Conservation (phyloP, 2,329 filamentous ascomycete species). For the Fusarium marasasianum region DNA sequence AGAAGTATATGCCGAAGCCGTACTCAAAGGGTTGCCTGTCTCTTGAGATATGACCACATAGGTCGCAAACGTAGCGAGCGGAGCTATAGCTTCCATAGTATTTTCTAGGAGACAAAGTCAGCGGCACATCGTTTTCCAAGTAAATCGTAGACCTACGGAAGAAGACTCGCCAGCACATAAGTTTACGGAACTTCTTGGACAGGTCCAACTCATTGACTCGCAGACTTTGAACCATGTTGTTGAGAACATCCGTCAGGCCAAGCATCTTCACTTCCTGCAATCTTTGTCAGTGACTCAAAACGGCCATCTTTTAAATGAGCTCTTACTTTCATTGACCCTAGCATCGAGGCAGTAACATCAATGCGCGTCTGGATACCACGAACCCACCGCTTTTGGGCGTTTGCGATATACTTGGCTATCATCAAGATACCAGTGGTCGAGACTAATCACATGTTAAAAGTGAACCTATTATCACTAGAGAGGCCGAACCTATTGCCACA, state of each 20-base stretch:
- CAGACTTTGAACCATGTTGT: conserved; percentile 9
- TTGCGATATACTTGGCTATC: conserved; percentile 16
- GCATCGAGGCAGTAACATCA: conserved; percentile 19
- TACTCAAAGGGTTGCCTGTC: conserved; percentile 10
- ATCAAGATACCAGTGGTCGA: conserved; percentile 5
- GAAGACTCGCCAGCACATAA: conserved; percentile 1
- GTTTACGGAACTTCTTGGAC: conserved; percentile 6
- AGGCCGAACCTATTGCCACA: not conserved
- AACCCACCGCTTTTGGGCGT: conserved; percentile 17
- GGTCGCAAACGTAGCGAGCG: conserved; percentile 17
- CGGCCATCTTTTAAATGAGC: too few relatives aligned
- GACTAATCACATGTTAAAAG: not conserved
- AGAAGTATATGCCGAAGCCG: conserved; percentile 19
- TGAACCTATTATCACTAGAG: fast-evolving
- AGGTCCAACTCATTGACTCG: not conserved
- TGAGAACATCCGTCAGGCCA: conserved; percentile 8
- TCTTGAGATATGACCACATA: conserved; percentile 16
- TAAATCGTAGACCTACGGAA: not conserved
- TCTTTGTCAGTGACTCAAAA: not conserved
- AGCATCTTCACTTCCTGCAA: conserved; percentile 18
- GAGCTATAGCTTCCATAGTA: conserved; percentile 5
- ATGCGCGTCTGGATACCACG: conserved; percentile 21
- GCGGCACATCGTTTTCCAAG: fast-evolving
- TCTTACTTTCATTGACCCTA: conserved; percentile 19
- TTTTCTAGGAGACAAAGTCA: not conserved